phyloP scores from a whole-genome alignment of 2,329 filamentous ascomycete genomes.

The Fusarium sp. region DNA sequence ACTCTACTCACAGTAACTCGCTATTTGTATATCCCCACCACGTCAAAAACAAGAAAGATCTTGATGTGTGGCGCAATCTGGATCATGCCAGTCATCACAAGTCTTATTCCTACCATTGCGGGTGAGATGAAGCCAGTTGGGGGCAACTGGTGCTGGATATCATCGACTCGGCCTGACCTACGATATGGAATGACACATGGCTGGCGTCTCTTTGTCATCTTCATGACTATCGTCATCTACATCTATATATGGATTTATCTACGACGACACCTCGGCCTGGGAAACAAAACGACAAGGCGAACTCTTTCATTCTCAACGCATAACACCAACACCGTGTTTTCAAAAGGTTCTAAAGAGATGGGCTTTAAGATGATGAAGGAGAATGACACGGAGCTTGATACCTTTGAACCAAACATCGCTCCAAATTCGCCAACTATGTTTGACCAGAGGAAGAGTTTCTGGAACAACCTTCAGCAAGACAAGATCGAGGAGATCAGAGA shows the following conservation, averaged over 20 bases:
- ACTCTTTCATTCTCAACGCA: slow-evolving; percentile 9
- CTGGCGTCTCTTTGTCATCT: slow-evolving; percentile 59
- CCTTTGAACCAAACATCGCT: slow-evolving; percentile 3
- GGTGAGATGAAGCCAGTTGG: slow-evolving; percentile 50
- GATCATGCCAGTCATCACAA: slow-evolving; percentile 37
- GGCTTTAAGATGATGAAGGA: slow-evolving; percentile 28
- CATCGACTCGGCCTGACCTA: slow-evolving; percentile 51
- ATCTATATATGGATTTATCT: slow-evolving; percentile 53
- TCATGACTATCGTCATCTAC: slow-evolving; percentile 56
- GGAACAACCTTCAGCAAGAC: background rate
- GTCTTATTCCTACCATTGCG: slow-evolving; percentile 30
- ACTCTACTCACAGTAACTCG: slow-evolving; percentile 43
- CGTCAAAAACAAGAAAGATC: slow-evolving; percentile 25
- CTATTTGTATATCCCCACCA: slow-evolving; percentile 30
- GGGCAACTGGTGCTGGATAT: slow-evolving; percentile 64
- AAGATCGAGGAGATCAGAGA: slow-evolving; percentile 19
- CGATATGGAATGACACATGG: slow-evolving; percentile 59
- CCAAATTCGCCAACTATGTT: slow-evolving; percentile 12
- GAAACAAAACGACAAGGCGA: background rate
- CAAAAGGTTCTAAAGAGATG: slow-evolving; percentile 9
- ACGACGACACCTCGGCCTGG: slow-evolving; percentile 18
- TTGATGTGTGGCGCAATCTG: slow-evolving; percentile 37
- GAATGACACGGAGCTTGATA: slow-evolving; percentile 24
- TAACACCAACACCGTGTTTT: slow-evolving; percentile 17
- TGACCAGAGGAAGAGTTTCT: background rate